A percentile compares a stretch with the other conserved stretches of the same genome.
Evolutionary conservation across 257 asterid genomes (phyloP).

Genomic region (Rhazya stricta): DNA sequence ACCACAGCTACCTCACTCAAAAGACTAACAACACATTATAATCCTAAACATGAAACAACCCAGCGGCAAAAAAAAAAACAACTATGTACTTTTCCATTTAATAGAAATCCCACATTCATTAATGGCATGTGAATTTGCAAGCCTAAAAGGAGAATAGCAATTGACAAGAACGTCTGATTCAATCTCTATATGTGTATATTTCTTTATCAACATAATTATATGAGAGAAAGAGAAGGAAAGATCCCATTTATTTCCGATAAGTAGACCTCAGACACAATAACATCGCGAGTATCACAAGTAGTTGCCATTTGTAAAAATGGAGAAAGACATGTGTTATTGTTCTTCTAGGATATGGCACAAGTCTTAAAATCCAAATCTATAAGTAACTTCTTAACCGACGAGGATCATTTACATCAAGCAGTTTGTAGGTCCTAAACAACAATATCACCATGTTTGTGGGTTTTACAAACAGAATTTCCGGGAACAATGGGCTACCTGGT

Average conservation of each 20-base stretch:
- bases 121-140: background rate
- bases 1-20: background rate
- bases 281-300: too few relatives aligned
- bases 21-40: background rate
- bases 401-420: background rate
- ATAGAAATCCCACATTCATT: background rate
- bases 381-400: background rate
- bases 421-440: background rate
- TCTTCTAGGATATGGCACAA: background rate
- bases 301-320: background rate
- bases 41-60: background rate
- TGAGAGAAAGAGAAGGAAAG: background rate
- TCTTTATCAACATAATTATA: background rate
- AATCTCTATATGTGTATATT: background rate
- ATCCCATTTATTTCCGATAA: background rate
- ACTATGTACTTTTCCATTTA: too few relatives aligned
- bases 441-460: background rate
- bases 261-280: background rate
- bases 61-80: background rate
- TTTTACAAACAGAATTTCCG: constrained; percentile 9
- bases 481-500: constrained; percentile 29
- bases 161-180: background rate
- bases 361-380: background rate
- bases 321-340: background rate
- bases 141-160: background rate